Evolutionary conservation across 139 green algal genomes (phyloP), one percentile per base, ranked within the genome.

Genomic region (Pleodorina starrii): DNA sequence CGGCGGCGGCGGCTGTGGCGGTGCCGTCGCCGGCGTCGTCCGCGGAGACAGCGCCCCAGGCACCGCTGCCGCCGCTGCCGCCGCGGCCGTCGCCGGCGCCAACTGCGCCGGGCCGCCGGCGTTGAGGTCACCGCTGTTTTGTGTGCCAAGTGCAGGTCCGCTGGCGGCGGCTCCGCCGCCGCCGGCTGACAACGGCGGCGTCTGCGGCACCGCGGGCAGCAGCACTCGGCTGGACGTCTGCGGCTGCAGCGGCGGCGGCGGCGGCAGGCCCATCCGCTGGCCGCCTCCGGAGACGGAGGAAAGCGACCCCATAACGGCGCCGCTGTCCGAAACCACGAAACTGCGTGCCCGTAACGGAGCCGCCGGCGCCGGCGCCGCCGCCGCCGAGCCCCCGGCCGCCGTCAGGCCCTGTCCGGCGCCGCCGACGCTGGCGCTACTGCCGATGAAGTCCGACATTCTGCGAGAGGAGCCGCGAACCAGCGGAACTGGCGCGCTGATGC

Each of bases 371-470:
- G 40, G 14, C 38, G 42, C 40, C 14, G 19, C 40, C 38, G 40
- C 43, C 5, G 73, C 25, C 9, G 40, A 32, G 73, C 43, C 42
- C 16, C 25, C 44, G 4, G 46, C 73, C 5, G 43, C 14, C 19
- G 73, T 19, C 5, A 82, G 25, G 68, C 68, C 68, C 16, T 46
- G 38, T 32, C 46, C 36, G 38, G 6, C 32, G 12, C 68, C 68
- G 68, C 68, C 68, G 68, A 19, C 32, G 35, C 32, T 48, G 68
- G 2, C 19, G 63, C 68, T 44, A 35, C 79, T 25, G 36, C 79
- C 79, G 29, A 86, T 57, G 57, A 44, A 86, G 51, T 86, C 79
- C 25, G 79, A 86, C 79, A 86, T 75, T 11, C 79, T 54, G 2
- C 79, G 54, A 25, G 36, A 42, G 38, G 27, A 19, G 77, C 51